phyloP scores from a whole-genome alignment of 2,329 filamentous ascomycete species.

The Trichoderma semiorbis region DNA sequence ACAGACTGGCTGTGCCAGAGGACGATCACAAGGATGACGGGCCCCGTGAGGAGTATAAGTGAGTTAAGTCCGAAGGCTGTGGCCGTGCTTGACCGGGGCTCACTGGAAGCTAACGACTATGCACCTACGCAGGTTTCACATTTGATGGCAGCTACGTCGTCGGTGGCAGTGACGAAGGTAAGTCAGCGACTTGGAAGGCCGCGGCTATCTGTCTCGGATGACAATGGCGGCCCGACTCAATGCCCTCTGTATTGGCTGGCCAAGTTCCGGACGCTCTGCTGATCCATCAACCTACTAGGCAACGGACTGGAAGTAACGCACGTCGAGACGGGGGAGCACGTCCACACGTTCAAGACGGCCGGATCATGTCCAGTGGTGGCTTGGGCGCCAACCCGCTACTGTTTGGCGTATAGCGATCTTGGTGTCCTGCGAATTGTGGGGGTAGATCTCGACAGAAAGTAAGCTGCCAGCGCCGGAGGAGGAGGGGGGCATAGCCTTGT shows the following conservation, averaged over 20 bases:
- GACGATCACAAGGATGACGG: conserved; percentile 65
- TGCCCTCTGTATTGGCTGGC: not conserved
- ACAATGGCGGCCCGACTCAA: not conserved
- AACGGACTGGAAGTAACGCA: conserved; percentile 67
- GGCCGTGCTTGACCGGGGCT: not conserved
- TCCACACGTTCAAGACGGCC: conserved; percentile 67
- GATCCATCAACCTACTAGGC: conserved; percentile 33
- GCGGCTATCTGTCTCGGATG: not conserved
- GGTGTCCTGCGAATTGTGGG: conserved; percentile 68
- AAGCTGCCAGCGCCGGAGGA: conserved; percentile 13
- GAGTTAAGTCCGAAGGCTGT: conserved; percentile 26
- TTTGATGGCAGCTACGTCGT: conserved; percentile 75
- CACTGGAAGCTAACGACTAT: not conserved
- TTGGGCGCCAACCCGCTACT: conserved; percentile 74
- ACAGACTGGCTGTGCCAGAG: conserved; percentile 72
- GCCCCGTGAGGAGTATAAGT: conserved; percentile 67
- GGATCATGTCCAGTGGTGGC: conserved; percentile 64
- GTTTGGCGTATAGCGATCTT: conserved; percentile 68
- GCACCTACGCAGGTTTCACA: conserved; percentile 58
- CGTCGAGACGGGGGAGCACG: conserved; percentile 68
- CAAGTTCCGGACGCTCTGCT: not conserved
- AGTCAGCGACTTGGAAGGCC: conserved; percentile 20
- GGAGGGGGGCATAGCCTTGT: not conserved
- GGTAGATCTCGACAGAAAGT: conserved; percentile 46
- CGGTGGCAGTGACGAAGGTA: conserved; percentile 70